These are phyloP conservation scores for Neurospora intermedia DNA, from an alignment of 495 filamentous ascomycete genomes.

Conservation along the genomic window DNA sequence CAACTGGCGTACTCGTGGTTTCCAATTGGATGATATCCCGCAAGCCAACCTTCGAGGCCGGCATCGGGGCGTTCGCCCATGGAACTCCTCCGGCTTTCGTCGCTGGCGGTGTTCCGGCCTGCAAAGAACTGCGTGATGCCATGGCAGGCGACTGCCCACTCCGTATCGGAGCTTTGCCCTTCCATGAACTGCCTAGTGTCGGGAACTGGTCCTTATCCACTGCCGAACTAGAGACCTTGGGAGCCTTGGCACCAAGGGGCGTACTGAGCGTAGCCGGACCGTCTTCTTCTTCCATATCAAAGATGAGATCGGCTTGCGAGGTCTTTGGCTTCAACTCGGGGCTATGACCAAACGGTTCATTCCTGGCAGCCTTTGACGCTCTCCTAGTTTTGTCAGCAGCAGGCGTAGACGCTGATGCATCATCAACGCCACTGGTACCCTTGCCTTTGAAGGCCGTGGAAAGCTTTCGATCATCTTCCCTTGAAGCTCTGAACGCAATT, in stretches of 20 bases:
- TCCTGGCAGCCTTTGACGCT: slow-evolving; percentile 35
- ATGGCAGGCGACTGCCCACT: slow-evolving; percentile 1
- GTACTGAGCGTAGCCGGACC: slow-evolving; percentile 11
- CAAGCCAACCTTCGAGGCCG: slow-evolving; percentile 58
- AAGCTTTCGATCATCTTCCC: slow-evolving; percentile 47
- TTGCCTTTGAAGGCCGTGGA: slow-evolving; percentile 37
- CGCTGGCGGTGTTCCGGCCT: neutral
- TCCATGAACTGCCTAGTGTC: slow-evolving; percentile 15
- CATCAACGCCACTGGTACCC: slow-evolving; percentile 43
- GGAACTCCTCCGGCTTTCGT: slow-evolving; percentile 27
- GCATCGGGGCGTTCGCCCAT: slow-evolving; percentile 50
- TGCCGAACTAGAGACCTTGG: neutral
- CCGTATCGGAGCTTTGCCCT: slow-evolving; percentile 6
- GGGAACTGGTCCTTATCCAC: slow-evolving; percentile 13
- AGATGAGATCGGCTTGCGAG: slow-evolving; percentile 71
- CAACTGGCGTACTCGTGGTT: slow-evolving; percentile 23
- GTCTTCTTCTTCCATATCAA: slow-evolving; percentile 95
- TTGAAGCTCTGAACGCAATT: slow-evolving; percentile 47
- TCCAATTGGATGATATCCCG: slow-evolving; percentile 79
- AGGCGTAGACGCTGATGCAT: slow-evolving; percentile 38
- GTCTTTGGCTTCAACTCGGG: slow-evolving; percentile 54
- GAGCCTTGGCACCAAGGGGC: slow-evolving; percentile 11
- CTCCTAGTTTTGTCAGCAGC: slow-evolving; percentile 42
- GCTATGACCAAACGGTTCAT: slow-evolving; percentile 32
- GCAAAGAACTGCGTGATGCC: neutral